A percentile compares a stretch with the other conserved stretches of the same genome.
phyloP scores from a whole-genome alignment of 2,329 filamentous ascomycete species.

The Lecanicillium sp. region DNA sequence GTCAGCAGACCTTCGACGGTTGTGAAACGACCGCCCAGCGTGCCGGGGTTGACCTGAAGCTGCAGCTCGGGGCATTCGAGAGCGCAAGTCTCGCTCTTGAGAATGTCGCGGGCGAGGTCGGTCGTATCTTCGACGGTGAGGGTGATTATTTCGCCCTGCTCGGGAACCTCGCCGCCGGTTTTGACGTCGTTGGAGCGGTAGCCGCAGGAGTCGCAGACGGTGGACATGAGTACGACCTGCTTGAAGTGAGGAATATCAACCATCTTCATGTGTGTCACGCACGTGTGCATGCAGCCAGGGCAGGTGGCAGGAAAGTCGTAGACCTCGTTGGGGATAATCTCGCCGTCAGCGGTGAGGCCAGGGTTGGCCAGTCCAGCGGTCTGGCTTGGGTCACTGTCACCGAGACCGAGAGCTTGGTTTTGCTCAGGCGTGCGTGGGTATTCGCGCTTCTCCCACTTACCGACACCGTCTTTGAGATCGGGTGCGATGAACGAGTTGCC shows the following conservation, averaged over 20 bases:
- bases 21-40: conserved; percentile 90
- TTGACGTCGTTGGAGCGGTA: conserved; percentile 97
- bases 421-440: conserved; percentile 77
- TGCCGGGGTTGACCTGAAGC: conserved; percentile 84
- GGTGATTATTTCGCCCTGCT: conserved; percentile 74
- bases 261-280: conserved; percentile 96
- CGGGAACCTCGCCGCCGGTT: conserved; percentile 87
- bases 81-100: conserved; percentile 90
- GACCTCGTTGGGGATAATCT: conserved; percentile 88
- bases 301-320: conserved; percentile 90
- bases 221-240: conserved; percentile 93
- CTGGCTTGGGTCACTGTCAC: conserved; percentile 49
- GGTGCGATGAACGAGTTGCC: conserved; percentile 97
- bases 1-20: conserved; percentile 91
- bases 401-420: conserved; percentile 76
- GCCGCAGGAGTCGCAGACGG: conserved; percentile 82
- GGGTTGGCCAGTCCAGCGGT: conserved; percentile 44
- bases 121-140: conserved; percentile 59
- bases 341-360: conserved; percentile 46
- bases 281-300: conserved; percentile 79
- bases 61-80: conserved; percentile 81
- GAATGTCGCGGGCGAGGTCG: conserved; percentile 84
- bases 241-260: conserved; percentile 98
- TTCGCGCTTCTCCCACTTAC: conserved; percentile 82
- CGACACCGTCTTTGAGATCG: conserved; percentile 66